Evolutionary conservation across 148 eudicot species (phyloP), one percentile per base, ranked within the genome.

Genomic region (Rhododendron simsii): DNA sequence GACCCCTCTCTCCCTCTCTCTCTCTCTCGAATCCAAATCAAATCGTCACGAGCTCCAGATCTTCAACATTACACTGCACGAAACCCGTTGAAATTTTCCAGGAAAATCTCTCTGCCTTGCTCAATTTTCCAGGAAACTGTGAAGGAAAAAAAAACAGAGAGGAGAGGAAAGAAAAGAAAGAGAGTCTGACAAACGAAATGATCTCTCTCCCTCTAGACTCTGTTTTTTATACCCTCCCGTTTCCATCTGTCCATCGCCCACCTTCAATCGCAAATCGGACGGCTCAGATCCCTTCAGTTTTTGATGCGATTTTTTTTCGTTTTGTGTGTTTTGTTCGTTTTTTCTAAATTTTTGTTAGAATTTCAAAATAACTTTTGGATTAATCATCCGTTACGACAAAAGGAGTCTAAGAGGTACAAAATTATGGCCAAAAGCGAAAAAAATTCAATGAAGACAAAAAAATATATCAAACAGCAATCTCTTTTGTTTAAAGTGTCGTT

Each of bases 221-320:
- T n/a, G 11, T 65, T 74, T 55, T 86, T 91, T 84, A 93, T 91
- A 93, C 90, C 89, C 93, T 88, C 92, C 91, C 93, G 76, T 87
- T 90, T 87, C 82, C 76, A 28, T 39, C 80, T n/a, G 82, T 44
- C 35, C 28, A 87, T 91, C 87, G 2, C 41, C 63, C 81, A 45
- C 91, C 88, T 85, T 89, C 67, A 51, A 89, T 87, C 3, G 13
- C 1, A 0, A 5, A 91, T 88, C 90, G 6, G 30, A 87, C 91
- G 93, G 86, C 35, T 74, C 20, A 47, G 26, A 53, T 37, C 55
- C 88, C 55, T 51, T 65, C 82, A 84, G 65, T 9, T 3, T 44
- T 9, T 5, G 85, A 89, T 87, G 37, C 37, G 37, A 35, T 35
- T 35, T 35, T 35, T 35, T 35, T 35, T 35, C 3, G 3, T 35